Conservation (phyloP, 129 eudicot species). For the Heracleum sosnowskyi region DNA sequence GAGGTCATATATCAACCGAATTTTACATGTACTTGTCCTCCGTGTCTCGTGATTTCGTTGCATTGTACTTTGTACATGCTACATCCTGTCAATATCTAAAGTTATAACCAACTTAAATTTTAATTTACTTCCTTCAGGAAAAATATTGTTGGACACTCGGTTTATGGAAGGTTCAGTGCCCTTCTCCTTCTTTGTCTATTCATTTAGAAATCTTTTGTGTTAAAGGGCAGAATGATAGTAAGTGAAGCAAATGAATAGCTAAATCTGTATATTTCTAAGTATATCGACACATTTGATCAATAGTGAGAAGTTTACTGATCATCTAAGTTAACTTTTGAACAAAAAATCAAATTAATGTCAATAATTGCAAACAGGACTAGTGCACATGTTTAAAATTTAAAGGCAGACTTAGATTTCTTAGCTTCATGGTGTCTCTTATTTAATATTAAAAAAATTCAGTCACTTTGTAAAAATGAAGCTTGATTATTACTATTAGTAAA, state of each 20-base stretch:
- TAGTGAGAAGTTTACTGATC: too few species aligned
- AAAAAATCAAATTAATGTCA: background rate
- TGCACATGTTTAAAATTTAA: background rate
- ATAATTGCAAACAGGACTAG: background rate
- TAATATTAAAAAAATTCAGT: background rate
- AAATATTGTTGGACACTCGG: background rate
- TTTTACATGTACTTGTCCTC: background rate
- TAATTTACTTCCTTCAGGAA: background rate
- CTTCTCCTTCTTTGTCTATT: too few species aligned
- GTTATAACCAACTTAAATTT: background rate
- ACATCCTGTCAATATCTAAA: background rate
- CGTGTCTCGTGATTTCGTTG: background rate
- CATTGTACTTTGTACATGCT: background rate
- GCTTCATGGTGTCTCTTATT: background rate
- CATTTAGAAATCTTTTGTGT: too few species aligned
- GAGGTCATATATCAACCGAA: background rate
- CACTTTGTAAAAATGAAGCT: background rate
- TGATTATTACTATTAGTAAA: background rate
- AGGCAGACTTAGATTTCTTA: background rate
- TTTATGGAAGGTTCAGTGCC: background rate
- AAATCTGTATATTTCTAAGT: too few species aligned
- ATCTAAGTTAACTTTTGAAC: background rate
- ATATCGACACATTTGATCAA: too few species aligned
- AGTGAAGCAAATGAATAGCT: too few species aligned
- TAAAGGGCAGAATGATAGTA: too few species aligned